A percentile compares a stretch with the other conserved stretches of the same genome.
These are phyloP conservation scores for Grammothele lineata DNA, from an alignment of 768 basidiomycete genomes.

Conservation along the genomic window DNA sequence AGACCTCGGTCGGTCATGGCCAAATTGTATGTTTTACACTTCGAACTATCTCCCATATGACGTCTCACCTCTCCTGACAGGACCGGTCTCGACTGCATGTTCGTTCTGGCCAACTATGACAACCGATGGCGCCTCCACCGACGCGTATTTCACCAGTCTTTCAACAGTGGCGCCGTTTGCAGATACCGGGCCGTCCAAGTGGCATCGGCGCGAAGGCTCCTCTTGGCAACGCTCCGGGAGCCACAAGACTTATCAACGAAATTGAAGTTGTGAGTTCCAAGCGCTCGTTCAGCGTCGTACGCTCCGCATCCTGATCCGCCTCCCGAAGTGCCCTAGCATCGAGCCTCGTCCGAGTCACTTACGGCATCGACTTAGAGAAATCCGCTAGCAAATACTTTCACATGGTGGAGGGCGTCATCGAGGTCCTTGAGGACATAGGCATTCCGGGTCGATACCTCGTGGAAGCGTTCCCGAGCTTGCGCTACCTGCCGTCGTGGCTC, in stretches of 20 bases:
- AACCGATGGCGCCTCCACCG: neutral
- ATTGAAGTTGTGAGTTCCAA: neutral
- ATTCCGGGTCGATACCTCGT: no score
- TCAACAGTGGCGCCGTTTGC: neutral
- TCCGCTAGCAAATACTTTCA: neutral
- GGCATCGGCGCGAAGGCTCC: no score
- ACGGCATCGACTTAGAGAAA: neutral
- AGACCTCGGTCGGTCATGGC: conserved; percentile 18
- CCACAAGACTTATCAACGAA: no score
- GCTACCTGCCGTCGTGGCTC: no score
- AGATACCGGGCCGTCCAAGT: neutral
- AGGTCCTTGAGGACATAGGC: no score
- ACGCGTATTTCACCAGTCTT: neutral
- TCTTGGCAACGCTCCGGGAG: neutral
- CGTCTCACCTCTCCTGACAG: neutral
- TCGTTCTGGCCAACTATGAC: neutral
- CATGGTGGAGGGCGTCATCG: neutral
- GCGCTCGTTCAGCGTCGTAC: no score
- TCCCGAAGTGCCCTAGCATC: neutral
- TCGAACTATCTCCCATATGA: no score
- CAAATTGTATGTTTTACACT: no score
- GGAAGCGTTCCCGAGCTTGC: no score
- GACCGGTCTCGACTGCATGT: neutral
- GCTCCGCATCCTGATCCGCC: no score
- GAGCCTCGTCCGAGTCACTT: neutral